Percentiles rank a stretch among this genome's conserved stretches.
Conservation (phyloP, 306 rosid genomes). For the Begonia fuchsioides region DNA sequence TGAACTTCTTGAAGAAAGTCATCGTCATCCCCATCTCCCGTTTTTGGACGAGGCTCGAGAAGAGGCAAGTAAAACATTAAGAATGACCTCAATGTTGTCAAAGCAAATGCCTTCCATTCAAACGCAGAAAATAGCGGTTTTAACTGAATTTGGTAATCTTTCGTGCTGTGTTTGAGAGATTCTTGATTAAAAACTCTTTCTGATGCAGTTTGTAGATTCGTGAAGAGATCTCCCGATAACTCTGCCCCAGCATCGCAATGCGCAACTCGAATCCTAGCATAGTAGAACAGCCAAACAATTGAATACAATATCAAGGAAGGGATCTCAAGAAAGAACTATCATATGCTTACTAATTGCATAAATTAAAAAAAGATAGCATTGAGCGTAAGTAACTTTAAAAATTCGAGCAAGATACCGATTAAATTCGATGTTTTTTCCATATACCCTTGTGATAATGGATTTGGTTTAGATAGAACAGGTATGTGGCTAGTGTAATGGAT, state of each 20-base stretch:
- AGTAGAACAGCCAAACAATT: conserved; percentile 6
- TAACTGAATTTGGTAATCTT: conserved; percentile 42
- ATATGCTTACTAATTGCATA: no score
- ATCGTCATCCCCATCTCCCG: conserved; percentile 49
- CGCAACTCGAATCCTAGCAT: conserved; percentile 40
- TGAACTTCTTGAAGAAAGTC: conserved; percentile 32
- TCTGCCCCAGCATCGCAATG: conserved; percentile 62
- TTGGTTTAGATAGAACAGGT: no score
- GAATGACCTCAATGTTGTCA: conserved; percentile 59
- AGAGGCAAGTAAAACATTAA: conserved; percentile 65
- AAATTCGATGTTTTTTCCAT: no score
- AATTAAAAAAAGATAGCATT: no score
- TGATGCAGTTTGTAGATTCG: conserved; percentile 24
- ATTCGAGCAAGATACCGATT: no score
- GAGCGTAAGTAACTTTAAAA: no score
- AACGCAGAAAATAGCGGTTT: conserved; percentile 76
- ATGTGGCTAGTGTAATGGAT: no score
- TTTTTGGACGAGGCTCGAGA: conserved; percentile 52
- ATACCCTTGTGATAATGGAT: no score
- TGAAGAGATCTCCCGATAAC: conserved; percentile 29
- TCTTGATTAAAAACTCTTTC: conserved; percentile 36
- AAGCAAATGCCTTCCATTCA: conserved; percentile 30
- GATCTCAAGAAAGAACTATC: no score
- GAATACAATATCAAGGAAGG: no score
- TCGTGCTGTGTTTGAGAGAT: conserved; percentile 31